Evolutionary conservation across 306 rosid species (phyloP), one percentile per base, ranked within the genome.

Genomic region (Quercus ilex): DNA sequence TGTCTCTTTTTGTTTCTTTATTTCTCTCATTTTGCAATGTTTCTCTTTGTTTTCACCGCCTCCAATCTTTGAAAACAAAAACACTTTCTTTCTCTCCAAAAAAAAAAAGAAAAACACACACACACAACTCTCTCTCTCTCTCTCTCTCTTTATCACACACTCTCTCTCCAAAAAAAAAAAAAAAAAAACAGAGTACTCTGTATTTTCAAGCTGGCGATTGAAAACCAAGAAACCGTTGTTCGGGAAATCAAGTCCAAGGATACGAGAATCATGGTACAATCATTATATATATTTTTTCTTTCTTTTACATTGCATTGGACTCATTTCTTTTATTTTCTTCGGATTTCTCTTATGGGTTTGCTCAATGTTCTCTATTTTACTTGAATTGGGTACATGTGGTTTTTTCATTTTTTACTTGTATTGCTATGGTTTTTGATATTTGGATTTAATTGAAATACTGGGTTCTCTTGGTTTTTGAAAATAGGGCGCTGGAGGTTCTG

Each of bases 211-310:
- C 89, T 93, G 96, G 99, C 98, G 76, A 90, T 93, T 79, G 94
- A 95, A 77, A 80, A 90, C 71, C 98, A 90, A 23, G 97, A 95
- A 76, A 72, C 88, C 56, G 14, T 85, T 76, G 91, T 94, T 64
- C 74, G 93, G n/a, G 97, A 95, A 85, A 92, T 95, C 90, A 90
- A 95, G 83, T 94, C 95, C 78, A 92, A 91, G 81, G 93, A 88
- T 81, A 87, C 92, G 78, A 92, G 95, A 88, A 91, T 95, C 93
- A 95, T 95, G 99, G 96, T 91, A 78, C 7, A 11, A 33, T 33
- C 17, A 18, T 41, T 60, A 1, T 51, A 30, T 33, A 1, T 33
- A 19, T 30, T 0, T 9, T 67, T 9, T 25, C 43, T 20, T 26
- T 2, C 21, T 72, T 12, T 31, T 17, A 38, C 49, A 31, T 86